Evolutionary conservation across 495 filamentous ascomycete species (phyloP).

Genomic region (Astrothelium subdiscretum): DNA sequence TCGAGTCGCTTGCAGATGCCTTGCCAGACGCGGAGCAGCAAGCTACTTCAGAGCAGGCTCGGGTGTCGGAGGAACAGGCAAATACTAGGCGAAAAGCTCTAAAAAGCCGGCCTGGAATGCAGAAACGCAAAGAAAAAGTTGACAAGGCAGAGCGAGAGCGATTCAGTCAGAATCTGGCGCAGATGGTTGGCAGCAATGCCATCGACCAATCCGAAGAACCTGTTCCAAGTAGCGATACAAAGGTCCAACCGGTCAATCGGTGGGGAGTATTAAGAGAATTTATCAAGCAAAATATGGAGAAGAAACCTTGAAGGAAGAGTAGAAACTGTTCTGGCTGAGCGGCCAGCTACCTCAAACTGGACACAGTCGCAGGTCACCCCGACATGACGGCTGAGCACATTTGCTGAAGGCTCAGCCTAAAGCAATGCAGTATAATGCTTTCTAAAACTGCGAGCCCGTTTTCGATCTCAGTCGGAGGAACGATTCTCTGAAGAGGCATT

Average conservation of each 20-base stretch:
- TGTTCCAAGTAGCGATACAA: background rate
- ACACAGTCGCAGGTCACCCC: background rate
- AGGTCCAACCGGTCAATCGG: background rate
- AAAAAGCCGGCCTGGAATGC: slow-evolving; percentile 59
- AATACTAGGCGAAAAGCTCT: slow-evolving; percentile 40
- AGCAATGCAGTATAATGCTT: too few relatives aligned
- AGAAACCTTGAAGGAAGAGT: slow-evolving; percentile 8
- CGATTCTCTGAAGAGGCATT: too few relatives aligned
- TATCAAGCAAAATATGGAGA: slow-evolving; percentile 26
- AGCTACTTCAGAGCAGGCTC: background rate
- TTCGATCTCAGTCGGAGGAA: too few relatives aligned
- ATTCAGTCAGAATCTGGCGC: slow-evolving; percentile 68
- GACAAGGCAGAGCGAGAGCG: slow-evolving; percentile 66
- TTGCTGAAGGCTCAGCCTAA: too few relatives aligned
- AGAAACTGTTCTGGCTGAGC: background rate
- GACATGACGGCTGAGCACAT: background rate
- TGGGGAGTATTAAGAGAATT: slow-evolving; percentile 24
- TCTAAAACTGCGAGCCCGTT: too few relatives aligned
- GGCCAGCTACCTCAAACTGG: background rate
- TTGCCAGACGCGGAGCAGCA: slow-evolving; percentile 43
- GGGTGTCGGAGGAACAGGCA: background rate
- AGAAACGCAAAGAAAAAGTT: slow-evolving; percentile 70
- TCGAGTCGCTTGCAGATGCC: slow-evolving; percentile 67
- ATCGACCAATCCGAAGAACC: background rate
- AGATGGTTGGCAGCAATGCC: slow-evolving; percentile 29